Conservation (phyloP, 1,139 yeast species). For the Protomyces inundatus region DNA sequence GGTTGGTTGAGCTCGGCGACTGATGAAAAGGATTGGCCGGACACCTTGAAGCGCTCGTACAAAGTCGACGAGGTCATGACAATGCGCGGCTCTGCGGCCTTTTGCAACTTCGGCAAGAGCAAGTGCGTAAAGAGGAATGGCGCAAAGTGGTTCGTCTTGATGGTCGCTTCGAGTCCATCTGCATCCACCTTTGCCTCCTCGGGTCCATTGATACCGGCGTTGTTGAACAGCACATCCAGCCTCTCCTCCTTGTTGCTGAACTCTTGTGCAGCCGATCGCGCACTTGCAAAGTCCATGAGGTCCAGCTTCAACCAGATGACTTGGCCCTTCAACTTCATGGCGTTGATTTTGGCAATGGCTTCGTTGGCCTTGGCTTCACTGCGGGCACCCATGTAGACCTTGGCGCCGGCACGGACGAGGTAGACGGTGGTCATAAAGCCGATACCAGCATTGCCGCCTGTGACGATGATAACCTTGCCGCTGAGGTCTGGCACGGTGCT, state of each 20-base stretch:
- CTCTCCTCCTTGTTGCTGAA: constrained; percentile 28
- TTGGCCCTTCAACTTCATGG: constrained; percentile 32
- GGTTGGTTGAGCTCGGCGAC: constrained; percentile 8
- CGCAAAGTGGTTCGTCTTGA: constrained; percentile 73
- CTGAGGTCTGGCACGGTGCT: constrained; percentile 46
- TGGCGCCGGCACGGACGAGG: constrained; percentile 41
- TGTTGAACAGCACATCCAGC: constrained; percentile 31
- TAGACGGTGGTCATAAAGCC: constrained; percentile 32
- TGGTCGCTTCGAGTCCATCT: constrained; percentile 45
- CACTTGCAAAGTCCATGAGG: constrained; percentile 43
- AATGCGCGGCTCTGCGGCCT: constrained; percentile 42
- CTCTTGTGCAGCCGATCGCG: constrained; percentile 27
- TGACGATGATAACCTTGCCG: constrained; percentile 38
- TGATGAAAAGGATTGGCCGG: constrained; percentile 17
- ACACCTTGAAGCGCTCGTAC: constrained; percentile 44
- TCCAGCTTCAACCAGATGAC: constrained; percentile 40
- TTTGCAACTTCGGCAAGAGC: constrained; percentile 50
- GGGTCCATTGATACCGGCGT: constrained; percentile 30
- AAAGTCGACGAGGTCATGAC: constrained; percentile 66
- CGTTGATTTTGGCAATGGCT: constrained; percentile 39
- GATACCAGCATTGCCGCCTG: constrained; percentile 31
- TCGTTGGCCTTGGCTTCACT: constrained; percentile 39
- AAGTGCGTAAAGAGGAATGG: constrained; percentile 67
- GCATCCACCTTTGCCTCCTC: constrained; percentile 29
- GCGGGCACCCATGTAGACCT: constrained; percentile 45